Evolutionary conservation across 2,329 filamentous ascomycete species (phyloP).

Genomic region (Lecanicillium sp.): DNA sequence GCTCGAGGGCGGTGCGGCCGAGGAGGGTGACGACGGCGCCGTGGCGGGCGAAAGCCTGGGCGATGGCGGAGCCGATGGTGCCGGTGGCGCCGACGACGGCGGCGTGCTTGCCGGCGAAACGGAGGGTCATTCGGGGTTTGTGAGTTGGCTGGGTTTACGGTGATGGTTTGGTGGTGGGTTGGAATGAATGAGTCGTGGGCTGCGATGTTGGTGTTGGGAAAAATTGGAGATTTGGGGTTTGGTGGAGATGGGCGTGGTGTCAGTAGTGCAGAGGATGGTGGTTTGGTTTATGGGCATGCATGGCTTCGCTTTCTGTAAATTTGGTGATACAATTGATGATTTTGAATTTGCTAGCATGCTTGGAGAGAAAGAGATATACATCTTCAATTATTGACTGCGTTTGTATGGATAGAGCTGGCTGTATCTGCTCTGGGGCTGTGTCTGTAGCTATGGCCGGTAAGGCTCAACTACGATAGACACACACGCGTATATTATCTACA

Average conservation of each 20-base stretch:
- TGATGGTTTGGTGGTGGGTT: conserved; percentile 46
- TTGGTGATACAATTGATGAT: too few species aligned
- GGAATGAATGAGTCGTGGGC: background rate
- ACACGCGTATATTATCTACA: too few species aligned
- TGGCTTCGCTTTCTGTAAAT: too few species aligned
- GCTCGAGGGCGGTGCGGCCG: conserved; percentile 46
- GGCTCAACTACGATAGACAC: too few species aligned
- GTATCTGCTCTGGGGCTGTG: too few species aligned
- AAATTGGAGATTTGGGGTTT: background rate
- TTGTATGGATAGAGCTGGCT: too few species aligned
- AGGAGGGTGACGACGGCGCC: conserved; percentile 57
- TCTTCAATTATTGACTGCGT: too few species aligned
- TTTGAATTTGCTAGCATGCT: too few species aligned
- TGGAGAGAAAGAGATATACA: too few species aligned
- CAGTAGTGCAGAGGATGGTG: background rate
- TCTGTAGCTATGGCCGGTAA: too few species aligned
- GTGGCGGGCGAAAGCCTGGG: conserved; percentile 55
- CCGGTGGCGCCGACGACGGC: conserved; percentile 66
- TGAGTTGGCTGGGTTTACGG: background rate
- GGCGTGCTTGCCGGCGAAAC: conserved; percentile 43
- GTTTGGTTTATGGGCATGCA: too few species aligned
- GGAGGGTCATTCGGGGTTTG: conserved; percentile 22
- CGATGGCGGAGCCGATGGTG: conserved; percentile 64
- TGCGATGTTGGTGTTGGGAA: too few species aligned
- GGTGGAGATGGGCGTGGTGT: background rate